Conservation (phyloP, 2,329 filamentous ascomycete genomes). For the Aspergillus jensenii region DNA sequence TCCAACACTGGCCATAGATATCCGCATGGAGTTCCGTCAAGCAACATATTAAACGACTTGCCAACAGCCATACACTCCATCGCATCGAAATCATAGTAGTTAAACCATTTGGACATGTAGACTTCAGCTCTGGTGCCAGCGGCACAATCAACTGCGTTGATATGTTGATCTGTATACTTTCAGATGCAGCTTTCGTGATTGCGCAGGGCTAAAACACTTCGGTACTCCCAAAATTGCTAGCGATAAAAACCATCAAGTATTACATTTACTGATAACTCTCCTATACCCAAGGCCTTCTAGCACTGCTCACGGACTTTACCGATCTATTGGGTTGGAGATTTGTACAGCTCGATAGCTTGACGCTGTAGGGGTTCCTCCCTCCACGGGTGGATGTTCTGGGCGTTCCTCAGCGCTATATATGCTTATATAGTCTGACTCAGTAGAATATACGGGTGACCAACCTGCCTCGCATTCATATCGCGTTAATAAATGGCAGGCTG, state of each 20-base stretch:
- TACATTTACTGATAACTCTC: constrained; percentile 36
- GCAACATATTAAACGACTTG: not conserved
- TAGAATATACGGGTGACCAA: no score
- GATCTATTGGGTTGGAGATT: no score
- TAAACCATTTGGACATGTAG: not conserved
- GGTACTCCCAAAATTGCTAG: not conserved
- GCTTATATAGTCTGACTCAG: no score
- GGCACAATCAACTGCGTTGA: not conserved
- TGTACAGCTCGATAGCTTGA: no score
- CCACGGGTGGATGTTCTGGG: no score
- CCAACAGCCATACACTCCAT: constrained; percentile 3
- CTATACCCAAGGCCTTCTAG: constrained; percentile 41
- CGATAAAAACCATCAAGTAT: not conserved
- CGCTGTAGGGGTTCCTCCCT: no score
- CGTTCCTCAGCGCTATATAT: no score
- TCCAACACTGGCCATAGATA: constrained; percentile 16
- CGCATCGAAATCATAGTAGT: not conserved
- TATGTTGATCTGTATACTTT: not conserved
- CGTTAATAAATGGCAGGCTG: no score
- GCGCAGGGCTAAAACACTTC: not conserved
- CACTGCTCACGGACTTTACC: constrained; percentile 33
- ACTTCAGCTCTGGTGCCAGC: not conserved
- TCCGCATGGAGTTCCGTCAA: not conserved
- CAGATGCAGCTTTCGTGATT: not conserved
- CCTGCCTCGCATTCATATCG: no score